Evolutionary conservation across 768 basidiomycete genomes (phyloP).

Genomic region (Kwoniella mangroviensis): DNA sequence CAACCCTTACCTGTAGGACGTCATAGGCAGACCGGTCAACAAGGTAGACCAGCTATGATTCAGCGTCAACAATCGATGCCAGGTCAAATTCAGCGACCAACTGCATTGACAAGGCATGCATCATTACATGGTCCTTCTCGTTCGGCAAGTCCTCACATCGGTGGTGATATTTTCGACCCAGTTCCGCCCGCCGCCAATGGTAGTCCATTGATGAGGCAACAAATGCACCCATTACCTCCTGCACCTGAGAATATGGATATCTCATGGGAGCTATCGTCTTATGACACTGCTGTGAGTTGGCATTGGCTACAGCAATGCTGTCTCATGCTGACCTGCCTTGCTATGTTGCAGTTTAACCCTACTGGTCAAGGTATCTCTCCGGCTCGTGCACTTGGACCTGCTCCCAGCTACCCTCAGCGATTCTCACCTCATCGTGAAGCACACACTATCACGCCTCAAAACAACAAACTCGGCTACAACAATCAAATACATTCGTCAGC

Average conservation of each 20-base stretch:
- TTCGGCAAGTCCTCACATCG: slow-evolving; percentile 40
- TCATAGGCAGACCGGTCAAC: slow-evolving; percentile 12
- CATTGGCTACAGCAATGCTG: not conserved
- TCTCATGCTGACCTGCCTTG: not conserved
- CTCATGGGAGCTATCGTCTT: slow-evolving; percentile 17
- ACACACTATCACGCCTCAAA: slow-evolving; percentile 41
- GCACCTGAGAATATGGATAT: slow-evolving; percentile 26
- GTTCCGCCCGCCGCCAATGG: slow-evolving; percentile 21
- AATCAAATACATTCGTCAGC: slow-evolving; percentile 37
- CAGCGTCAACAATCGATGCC: slow-evolving; percentile 38
- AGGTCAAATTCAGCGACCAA: slow-evolving; percentile 26
- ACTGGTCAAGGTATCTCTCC: slow-evolving; percentile 48
- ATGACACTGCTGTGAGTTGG: slow-evolving; percentile 16
- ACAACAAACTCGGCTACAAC: slow-evolving; percentile 30
- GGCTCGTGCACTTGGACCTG: slow-evolving; percentile 47
- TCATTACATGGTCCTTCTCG: slow-evolving; percentile 31
- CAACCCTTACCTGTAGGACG: slow-evolving; percentile 10
- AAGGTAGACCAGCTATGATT: slow-evolving; percentile 24
- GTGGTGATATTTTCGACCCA: slow-evolving; percentile 42
- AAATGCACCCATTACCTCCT: slow-evolving; percentile 18
- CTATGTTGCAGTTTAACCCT: slow-evolving; percentile 12
- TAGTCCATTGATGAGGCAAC: slow-evolving; percentile 29
- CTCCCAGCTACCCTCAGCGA: slow-evolving; percentile 32
- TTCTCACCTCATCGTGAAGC: slow-evolving; percentile 31
- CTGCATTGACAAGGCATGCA: slow-evolving; percentile 21